These are phyloP conservation scores for Saccharomycopsis fibuligera DNA, from an alignment of 805 yeast species.

Conservation along the genomic window DNA sequence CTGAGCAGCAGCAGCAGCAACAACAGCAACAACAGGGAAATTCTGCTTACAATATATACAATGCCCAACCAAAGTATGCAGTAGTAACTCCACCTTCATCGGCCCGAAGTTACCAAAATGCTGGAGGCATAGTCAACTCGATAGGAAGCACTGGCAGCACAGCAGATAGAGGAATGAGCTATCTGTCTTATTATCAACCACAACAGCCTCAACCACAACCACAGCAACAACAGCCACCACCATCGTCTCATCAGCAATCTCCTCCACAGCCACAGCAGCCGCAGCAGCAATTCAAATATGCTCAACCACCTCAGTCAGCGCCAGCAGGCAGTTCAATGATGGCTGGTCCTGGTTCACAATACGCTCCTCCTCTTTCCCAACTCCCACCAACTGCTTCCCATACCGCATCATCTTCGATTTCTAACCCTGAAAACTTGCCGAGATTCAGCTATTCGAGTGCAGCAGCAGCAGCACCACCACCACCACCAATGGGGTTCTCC, in stretches of 20 bases:
- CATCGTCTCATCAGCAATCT: neutral
- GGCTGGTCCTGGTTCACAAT: neutral
- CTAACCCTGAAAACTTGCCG: neutral
- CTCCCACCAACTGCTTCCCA: neutral
- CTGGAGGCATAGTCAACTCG: neutral
- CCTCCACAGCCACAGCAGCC: slow-evolving; percentile 4
- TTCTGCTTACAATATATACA: no score
- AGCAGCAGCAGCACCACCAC: neutral
- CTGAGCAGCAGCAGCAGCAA: no score
- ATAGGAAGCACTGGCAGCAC: neutral
- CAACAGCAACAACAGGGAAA: no score
- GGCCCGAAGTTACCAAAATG: neutral
- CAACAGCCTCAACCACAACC: neutral
- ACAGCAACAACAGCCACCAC: slow-evolving; percentile 9
- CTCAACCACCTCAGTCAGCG: neutral
- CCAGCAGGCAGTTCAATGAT: neutral
- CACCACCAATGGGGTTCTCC: neutral
- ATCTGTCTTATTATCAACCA: neutral
- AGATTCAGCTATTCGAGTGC: neutral
- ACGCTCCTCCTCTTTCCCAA: no score
- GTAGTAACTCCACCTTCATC: neutral
- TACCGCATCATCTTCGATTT: neutral
- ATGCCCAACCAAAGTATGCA: no score
- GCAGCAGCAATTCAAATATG: neutral
- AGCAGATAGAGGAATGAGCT: no score